These are phyloP conservation scores for Chalciporus sp. DNA, from an alignment of 1,284 basidiomycete species.

Conservation along the genomic window DNA sequence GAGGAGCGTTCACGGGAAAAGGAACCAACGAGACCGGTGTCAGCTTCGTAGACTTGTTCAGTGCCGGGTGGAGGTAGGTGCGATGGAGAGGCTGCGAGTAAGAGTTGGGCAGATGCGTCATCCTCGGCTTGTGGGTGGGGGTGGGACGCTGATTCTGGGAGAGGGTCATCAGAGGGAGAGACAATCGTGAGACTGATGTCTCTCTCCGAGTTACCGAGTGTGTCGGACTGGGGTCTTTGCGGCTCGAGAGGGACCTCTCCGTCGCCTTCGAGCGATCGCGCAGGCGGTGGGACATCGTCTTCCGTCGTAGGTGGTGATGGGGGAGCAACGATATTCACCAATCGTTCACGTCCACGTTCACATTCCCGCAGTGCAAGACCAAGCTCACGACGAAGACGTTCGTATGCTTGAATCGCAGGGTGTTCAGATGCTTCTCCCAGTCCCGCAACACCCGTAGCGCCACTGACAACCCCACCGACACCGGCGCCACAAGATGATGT, in stretches of 20 bases:
- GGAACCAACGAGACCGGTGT: constrained; percentile 42
- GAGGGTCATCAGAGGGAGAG: constrained; percentile 10
- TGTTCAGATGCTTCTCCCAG: constrained; percentile 28
- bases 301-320: constrained; percentile 35
- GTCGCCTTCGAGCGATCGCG: too few species aligned
- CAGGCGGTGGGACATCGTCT: constrained; percentile 51
- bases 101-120: constrained; percentile 58
- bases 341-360: constrained; percentile 68
- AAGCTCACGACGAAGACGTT: constrained; percentile 70
- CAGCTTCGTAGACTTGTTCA: constrained; percentile 78
- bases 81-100: constrained; percentile 49
- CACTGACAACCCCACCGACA: neutral
- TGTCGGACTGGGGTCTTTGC: too few species aligned
- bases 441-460: constrained; percentile 7
- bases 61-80: constrained; percentile 63
- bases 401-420: constrained; percentile 66
- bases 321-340: constrained; percentile 59
- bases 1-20: constrained; percentile 61
- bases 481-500: constrained; percentile 13
- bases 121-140: constrained; percentile 35
- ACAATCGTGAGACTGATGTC: constrained; percentile 8
- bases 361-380: constrained; percentile 76
- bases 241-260: too few species aligned
- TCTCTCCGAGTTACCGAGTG: neutral
- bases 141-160: too few species aligned